Base-by-base conservation (phyloP, 176 grass and related monocot genomes). In the Juncus effusus region DNA sequence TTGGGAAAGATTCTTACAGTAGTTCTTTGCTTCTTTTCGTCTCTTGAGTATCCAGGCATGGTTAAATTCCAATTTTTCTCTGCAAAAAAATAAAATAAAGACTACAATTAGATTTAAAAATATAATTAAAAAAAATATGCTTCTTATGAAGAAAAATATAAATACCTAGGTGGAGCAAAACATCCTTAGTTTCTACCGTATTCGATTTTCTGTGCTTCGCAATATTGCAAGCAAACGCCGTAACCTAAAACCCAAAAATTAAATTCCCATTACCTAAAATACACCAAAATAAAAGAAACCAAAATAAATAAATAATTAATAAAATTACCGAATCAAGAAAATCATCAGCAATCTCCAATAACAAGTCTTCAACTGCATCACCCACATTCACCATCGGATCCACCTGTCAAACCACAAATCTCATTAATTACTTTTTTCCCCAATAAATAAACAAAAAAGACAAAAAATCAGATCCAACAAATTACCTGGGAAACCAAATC, bases 161-260 rank as follows among this genome's bases (percentile, higher is more conserved):
- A 76, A 64, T 59, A 99, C 95, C 86, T 83, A 99, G 67, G 83
- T 91, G 85, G 56, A 99, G 81, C 79, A 85, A 59, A 59, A 99
- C 74, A 69, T 99, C 95, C 70, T 99, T 99, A 3, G 83, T 63
- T 70, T 99, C 95, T 49, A 99, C 65, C 61, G 77, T 78, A 16
- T 88, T 90, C 13, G 95, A 99, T 74, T 94, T 90, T 55, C 95
- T 74, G 58, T 99, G 95, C 65, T 99, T 99, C 66, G 95, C 89
- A 70, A 99, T 86, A 70, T 53, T 78, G 55, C 85, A 87, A 0
- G 95, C 85, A 79, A 94, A 90, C 66, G 95, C 72, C 62, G 81
- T 89, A 61, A 99, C 95, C 95, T 99, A 70, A 61, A 61, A 70
- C 13, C 63, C 36, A 59, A 40, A 73, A 61, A 6, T 63, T 14